Evolutionary conservation across 257 asterid species (phyloP), one percentile per base, ranked within the genome.

Genomic region (Solanum virginianum): DNA sequence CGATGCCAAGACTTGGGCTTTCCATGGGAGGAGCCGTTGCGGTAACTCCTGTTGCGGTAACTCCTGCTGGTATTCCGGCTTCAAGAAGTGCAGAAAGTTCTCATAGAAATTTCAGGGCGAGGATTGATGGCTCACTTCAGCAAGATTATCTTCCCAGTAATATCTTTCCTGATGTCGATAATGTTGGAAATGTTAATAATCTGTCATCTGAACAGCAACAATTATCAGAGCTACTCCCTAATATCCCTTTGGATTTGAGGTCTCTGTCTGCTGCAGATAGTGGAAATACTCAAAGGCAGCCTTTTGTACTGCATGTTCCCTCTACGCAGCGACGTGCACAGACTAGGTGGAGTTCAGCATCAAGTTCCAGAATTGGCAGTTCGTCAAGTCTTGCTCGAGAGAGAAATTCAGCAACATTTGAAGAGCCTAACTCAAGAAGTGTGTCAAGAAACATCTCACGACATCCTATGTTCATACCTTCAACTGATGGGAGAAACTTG

Each of bases 391-490:
- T 54, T 83, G 54, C 72, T 36, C 55, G 82, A 6, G 86, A 57
- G 41, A 84, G 86, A 80, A 86, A 86, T 85, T 85, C 85, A 53
- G 83, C 85, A n/a, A 85, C 86, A 83, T 85, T 83, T 84, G 97
- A 85, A 51, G 92, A 84, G 75, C 87, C 93, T 22, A 56, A 84
- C n/a, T 51, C 90, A 36, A 84, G 93, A 80, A 88, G 87, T 83
- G 84, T 87, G 71, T 93, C 94, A 2, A 90, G 97, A 88, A 92
- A 89, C 93, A 89, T 93, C 51, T 90, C 94, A 24, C 95, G 94
- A 77, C 95, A 91, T 88, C 97, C 98, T 39, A 80, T 95, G 86
- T 91, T 93, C 87, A 82, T 91, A 70, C 95, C 96, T 11, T 70
- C 92, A 29, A 68, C 84, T 81, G 97, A 91, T 45, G 85, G 86